Evolutionary conservation across 176 grass and related monocot species (phyloP), one percentile per base, ranked within the genome.

Genomic region (Zoysia pacifica): DNA sequence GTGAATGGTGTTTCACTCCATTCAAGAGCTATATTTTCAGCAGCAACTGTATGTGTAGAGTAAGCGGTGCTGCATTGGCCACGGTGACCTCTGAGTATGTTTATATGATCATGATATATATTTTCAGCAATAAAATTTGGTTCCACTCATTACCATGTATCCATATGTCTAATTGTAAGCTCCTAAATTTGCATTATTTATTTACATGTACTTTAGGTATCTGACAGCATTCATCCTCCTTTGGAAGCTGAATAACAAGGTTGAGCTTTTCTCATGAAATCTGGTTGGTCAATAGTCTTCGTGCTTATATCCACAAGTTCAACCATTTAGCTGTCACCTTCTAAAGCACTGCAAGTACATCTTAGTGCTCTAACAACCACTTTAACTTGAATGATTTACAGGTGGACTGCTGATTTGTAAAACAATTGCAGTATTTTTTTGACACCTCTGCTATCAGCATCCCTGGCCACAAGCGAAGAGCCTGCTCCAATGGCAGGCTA

Each of bases 21-120:
- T 28, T 28, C 28, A 28, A 28, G 28, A 28, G 28, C 28, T 28
- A 28, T 28, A 28, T 28, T 28, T 28, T 28, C 28, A 28, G 28
- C 28, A 28, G 28, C 28, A 28, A 28, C 0, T 28, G 28, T 28
- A 28, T 28, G 0, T 28, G 28, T 28, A 28, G 94, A 70, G 88
- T 97, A 79, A 84, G 88, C 18, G 91, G 94, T 9, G 94, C 94
- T 79, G 94, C 94, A 19, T 74, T 97, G 85, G 83, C 94, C 70
- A 97, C 94, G 12, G 88, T 97, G 47, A 83, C 85, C 5, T 93
- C 91, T 86, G 94, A 97, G 94, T 97, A 93, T 71, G 93, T 91
- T 78, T 70, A 83, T 73, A 8, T 65, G 37, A 65, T 74, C 19
- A 53, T 77, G 69, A 86, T 72, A 75, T 67, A 28, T 28, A 28